Percentiles rank a stretch among this genome's conserved stretches.
Conservation (phyloP, 2,329 filamentous ascomycete species). For the Penicillium nordicum region DNA sequence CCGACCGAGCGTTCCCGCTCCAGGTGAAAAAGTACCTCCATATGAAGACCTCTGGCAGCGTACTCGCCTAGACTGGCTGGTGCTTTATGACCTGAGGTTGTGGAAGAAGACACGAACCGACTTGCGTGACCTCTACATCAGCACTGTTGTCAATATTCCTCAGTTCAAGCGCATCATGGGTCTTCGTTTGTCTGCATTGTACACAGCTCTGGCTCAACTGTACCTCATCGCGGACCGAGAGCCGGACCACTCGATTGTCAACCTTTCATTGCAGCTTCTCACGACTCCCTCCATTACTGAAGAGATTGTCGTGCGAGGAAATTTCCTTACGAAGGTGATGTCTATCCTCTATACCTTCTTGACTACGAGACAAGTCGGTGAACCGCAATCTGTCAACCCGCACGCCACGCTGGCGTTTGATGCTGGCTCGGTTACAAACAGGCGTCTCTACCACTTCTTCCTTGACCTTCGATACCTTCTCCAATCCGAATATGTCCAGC, state of each 20-base stretch:
- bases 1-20: conserved; percentile 67
- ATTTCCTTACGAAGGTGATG: conserved; percentile 92
- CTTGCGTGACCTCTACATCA: conserved; percentile 89
- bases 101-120: conserved; percentile 96
- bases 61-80: conserved; percentile 87
- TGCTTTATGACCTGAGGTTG: conserved; percentile 88
- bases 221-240: conserved; percentile 95
- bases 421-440: conserved; percentile 88
- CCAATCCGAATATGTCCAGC: conserved; percentile 81
- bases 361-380: conserved; percentile 91
- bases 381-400: conserved; percentile 83
- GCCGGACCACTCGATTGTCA: conserved; percentile 97
- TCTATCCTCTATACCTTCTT: conserved; percentile 97
- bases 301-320: conserved; percentile 90
- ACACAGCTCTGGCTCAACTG: conserved; percentile 87
- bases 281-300: conserved; percentile 95
- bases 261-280: conserved; percentile 91
- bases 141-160: conserved; percentile 90
- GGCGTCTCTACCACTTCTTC: conserved; percentile 97
- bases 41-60: conserved; percentile 88
- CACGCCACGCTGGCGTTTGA: conserved; percentile 88
- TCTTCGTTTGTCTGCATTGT: conserved; percentile 88
- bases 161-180: conserved; percentile 94
- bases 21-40: conserved; percentile 60
- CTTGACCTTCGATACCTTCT: conserved; percentile 89